Evolutionary conservation across 768 basidiomycete species (phyloP), one percentile per base, ranked within the genome.

Genomic region (Tylopilus cervinicoccineus): DNA sequence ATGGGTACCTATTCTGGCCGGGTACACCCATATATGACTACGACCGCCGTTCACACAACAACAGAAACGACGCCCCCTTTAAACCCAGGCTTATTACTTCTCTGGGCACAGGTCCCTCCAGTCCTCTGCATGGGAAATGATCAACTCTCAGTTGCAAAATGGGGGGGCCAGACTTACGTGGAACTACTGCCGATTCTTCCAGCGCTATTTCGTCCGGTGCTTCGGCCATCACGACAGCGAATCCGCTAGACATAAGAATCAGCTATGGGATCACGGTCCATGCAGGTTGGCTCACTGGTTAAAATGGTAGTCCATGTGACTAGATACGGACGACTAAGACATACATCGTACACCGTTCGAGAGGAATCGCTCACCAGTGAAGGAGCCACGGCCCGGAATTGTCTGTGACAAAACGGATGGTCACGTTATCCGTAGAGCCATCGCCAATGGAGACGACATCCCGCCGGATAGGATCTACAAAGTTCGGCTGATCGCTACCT

Each of bases 341-440:
- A 23, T 10, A 4, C 2, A 12, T 31, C 24, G 9, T 10, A 8
- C 16, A 7, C 13, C 23, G 7, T 17, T 20, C 14, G 17, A 40
- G 19, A n/a, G 2, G 4, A n/a, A 19, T 36, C 16, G 12, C 48
- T 36, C n/a, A 48, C 48, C 48, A 48, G 27, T 48, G 48, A 24
- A 48, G 48, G 33, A 48, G 23, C 47, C 47, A 48, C 16, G 47
- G 47, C 7, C 48, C 48, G 2, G 48, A 28, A 23, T 49, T 49
- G 52, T 86, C 77, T 0, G 82, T 83, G 16, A 65, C 60, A 63
- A 82, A 85, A 44, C 82, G 75, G 43, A 87, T 70, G 8, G 76
- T 76, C 17, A 79, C 77, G 55, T 75, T 64, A 66, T 77, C 64
- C 3, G 39, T 47, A 61, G 76, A 39, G 3, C 24, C 29, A 0